Conservation (phyloP, 768 basidiomycete species). For the Mycena galericulata region DNA sequence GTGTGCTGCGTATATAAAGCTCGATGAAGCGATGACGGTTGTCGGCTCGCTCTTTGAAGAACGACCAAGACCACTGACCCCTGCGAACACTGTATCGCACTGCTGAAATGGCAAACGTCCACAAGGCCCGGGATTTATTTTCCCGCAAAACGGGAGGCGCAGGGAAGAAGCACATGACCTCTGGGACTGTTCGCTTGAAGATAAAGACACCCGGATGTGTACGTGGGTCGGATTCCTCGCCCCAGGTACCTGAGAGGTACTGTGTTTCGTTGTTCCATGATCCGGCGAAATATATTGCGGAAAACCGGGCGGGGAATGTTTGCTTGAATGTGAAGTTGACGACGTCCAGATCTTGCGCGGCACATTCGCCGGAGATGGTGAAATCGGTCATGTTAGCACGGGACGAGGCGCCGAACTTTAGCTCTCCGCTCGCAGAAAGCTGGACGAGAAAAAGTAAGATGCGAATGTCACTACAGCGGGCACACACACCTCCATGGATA, state of each 20-base stretch:
- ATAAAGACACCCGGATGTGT: slow-evolving; percentile 38
- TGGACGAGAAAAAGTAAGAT: neutral
- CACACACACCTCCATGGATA: slow-evolving; percentile 29
- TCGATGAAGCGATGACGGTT: slow-evolving; percentile 40
- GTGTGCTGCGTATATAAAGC: slow-evolving; percentile 36
- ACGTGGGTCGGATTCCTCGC: slow-evolving; percentile 25
- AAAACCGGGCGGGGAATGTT: slow-evolving; percentile 28
- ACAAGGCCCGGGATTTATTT: slow-evolving; percentile 43
- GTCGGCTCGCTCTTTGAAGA: slow-evolving; percentile 44
- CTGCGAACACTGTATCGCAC: slow-evolving; percentile 39
- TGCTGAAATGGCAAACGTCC: slow-evolving; percentile 46
- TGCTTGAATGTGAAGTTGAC: slow-evolving; percentile 33
- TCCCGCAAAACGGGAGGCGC: slow-evolving; percentile 37
- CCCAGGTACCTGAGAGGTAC: slow-evolving; percentile 33
- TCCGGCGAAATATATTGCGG: slow-evolving; percentile 30
- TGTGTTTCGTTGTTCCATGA: slow-evolving; percentile 19
- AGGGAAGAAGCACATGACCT: slow-evolving; percentile 41
- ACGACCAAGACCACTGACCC: slow-evolving; percentile 44
- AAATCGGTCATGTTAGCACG: slow-evolving; percentile 33
- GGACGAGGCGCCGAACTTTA: slow-evolving; percentile 26
- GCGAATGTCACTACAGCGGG: neutral
- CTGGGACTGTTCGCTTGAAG: slow-evolving; percentile 40
- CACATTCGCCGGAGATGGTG: slow-evolving; percentile 34
- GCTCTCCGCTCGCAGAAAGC: slow-evolving; percentile 24
- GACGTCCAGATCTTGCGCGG: slow-evolving; percentile 3